A percentile compares a stretch with the other conserved stretches of the same genome.
phyloP scores from a whole-genome alignment of 352 stramenopile species.

The Globisporangium orthogonon region DNA sequence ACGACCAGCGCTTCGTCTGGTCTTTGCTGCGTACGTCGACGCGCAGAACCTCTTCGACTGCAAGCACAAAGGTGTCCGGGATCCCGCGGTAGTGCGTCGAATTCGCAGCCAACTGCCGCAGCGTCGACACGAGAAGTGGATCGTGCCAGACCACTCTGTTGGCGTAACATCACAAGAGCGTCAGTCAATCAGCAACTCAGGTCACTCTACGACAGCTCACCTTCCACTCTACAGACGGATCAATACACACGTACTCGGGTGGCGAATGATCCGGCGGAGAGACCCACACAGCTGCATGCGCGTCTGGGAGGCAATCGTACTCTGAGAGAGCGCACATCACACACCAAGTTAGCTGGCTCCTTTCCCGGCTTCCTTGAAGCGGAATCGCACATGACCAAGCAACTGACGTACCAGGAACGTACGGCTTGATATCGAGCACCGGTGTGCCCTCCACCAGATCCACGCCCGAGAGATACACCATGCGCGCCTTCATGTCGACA shows the following conservation, averaged over 20 bases:
- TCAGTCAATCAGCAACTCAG: background rate
- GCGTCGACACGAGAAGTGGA: constrained; percentile 10
- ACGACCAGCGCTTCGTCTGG: constrained; percentile 45
- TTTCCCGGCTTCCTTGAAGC: background rate
- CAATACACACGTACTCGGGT: constrained; percentile 24
- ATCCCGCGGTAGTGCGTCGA: constrained; percentile 39
- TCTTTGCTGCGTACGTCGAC: constrained; percentile 77
- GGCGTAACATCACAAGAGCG: background rate
- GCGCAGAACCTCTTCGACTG: constrained; percentile 61
- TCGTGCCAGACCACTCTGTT: constrained; percentile 45
- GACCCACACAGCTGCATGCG: constrained; percentile 34
- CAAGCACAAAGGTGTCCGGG: constrained; percentile 22
- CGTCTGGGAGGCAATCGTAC: constrained; percentile 47
- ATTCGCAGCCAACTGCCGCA: constrained; percentile 27
- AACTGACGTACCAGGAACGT: constrained; percentile 71
- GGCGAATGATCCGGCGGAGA: constrained; percentile 24
- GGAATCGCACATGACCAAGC: background rate
- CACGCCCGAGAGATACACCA: constrained; percentile 79
- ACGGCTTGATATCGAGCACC: constrained; percentile 98
- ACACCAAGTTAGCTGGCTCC: background rate
- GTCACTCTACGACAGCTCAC: background rate
- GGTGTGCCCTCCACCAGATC: constrained; percentile 96
- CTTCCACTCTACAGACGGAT: background rate
- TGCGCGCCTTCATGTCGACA: constrained; percentile 49
- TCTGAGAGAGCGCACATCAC: constrained; percentile 10